A percentile compares a stretch with the other conserved stretches of the same genome.
phyloP scores from a whole-genome alignment of 768 basidiomycete species.

The Flagelloscypha sp. region DNA sequence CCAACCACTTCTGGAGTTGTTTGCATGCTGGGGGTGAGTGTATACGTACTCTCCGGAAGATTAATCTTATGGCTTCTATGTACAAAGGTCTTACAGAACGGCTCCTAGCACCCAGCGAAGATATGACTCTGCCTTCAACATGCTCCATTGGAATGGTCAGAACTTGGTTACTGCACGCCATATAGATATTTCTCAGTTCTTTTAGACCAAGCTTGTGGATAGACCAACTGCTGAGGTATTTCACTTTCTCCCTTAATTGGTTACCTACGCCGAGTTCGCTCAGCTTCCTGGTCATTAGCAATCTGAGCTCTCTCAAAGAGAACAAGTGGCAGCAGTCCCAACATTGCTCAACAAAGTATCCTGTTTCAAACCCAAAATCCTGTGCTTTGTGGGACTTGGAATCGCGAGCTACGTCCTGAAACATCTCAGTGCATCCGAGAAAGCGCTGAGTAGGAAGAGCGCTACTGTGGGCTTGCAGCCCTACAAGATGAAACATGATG shows the following conservation, averaged over 20 bases:
- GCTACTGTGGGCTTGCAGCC: conserved; percentile 36
- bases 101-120: conserved; percentile 48
- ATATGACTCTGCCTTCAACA: conserved; percentile 45
- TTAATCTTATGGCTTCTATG: neutral
- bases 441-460: conserved; percentile 7
- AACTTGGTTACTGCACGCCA: neutral
- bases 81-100: conserved; percentile 48
- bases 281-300: conserved; percentile 26
- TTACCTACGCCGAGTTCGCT: neutral
- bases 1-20: conserved; percentile 79
- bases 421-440: conserved; percentile 10
- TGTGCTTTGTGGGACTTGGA: conserved; percentile 73
- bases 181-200: neutral
- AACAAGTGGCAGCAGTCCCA: conserved; percentile 49
- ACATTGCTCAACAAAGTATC: conserved; percentile 52
- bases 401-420: conserved; percentile 39
- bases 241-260: neutral
- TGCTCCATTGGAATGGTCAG: conserved; percentile 64
- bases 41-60: neutral
- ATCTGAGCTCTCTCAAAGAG: conserved; percentile 43
- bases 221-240: conserved; percentile 58
- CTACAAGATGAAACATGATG: conserved; percentile 39
- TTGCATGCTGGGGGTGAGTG: conserved; percentile 53
- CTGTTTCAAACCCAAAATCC: conserved; percentile 48
- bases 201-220: conserved; percentile 68